Conservation (phyloP, 2,329 filamentous ascomycete genomes). For the Microsporum ferrugineum region DNA sequence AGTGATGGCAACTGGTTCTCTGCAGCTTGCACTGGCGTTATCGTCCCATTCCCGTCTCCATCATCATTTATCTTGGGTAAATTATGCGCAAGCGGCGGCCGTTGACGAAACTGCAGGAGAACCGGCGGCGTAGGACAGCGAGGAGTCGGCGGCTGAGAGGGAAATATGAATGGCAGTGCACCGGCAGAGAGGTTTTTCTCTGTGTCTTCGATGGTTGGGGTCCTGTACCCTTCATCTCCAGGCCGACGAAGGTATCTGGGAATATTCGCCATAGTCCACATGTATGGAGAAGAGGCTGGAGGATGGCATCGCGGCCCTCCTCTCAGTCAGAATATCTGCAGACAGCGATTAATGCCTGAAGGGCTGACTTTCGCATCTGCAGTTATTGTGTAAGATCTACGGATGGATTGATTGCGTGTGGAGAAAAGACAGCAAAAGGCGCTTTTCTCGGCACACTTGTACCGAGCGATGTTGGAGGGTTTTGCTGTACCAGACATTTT, state of each 20-base stretch:
- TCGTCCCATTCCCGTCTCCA: background rate
- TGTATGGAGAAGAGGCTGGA: background rate
- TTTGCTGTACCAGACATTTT: background rate
- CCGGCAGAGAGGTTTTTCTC: constrained; percentile 16
- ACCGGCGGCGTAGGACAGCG: constrained; percentile 6
- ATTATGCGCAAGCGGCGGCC: background rate
- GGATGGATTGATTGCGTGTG: background rate
- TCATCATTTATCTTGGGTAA: background rate
- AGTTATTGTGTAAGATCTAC: background rate
- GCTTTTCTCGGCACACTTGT: background rate
- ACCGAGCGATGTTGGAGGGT: background rate
- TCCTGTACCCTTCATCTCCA: constrained; percentile 35
- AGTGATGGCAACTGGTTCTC: constrained; percentile 21
- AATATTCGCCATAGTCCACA: background rate
- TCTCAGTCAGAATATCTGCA: background rate
- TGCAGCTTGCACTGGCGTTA: background rate
- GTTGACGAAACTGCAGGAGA: constrained; percentile 7
- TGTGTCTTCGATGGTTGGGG: constrained; percentile 36
- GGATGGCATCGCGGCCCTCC: background rate
- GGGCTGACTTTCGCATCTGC: background rate
- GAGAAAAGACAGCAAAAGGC: background rate
- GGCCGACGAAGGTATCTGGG: constrained; percentile 28
- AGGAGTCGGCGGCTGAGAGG: background rate
- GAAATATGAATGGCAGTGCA: background rate
- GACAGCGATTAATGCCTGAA: background rate